Evolutionary conservation across 768 basidiomycete species (phyloP).

Genomic region (Neoboletus brunneissimus): DNA sequence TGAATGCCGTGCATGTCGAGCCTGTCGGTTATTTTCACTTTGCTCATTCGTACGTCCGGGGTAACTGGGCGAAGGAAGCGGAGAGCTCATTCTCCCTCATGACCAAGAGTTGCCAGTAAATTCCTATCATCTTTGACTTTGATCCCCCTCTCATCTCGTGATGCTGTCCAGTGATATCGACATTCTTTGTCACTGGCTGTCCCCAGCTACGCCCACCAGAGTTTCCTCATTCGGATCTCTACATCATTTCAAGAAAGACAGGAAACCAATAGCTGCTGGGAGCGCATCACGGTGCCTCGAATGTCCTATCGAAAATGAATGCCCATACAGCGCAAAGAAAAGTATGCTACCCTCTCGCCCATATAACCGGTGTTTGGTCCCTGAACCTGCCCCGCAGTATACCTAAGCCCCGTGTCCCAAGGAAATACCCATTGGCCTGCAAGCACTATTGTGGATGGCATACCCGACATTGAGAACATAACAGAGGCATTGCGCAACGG

Average conservation of each 20-base stretch:
- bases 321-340: slow-evolving; percentile 86
- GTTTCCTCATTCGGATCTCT: slow-evolving; percentile 88
- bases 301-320: slow-evolving; percentile 67
- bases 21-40: slow-evolving; percentile 88
- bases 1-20: slow-evolving; percentile 83
- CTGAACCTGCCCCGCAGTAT: slow-evolving; percentile 49
- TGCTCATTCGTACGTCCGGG: slow-evolving; percentile 86
- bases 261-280: slow-evolving; percentile 69
- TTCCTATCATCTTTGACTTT: slow-evolving; percentile 5
- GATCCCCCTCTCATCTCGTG: slow-evolving; percentile 1
- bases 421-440: slow-evolving; percentile 59
- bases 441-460: slow-evolving; percentile 66
- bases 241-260: slow-evolving; percentile 71
- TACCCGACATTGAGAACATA: slow-evolving; percentile 86
- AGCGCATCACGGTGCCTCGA: slow-evolving; percentile 70
- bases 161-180: slow-evolving; percentile 69
- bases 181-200: slow-evolving; percentile 74
- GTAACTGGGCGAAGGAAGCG: slow-evolving; percentile 70
- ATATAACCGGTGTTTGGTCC: neutral
- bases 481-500: slow-evolving; percentile 65
- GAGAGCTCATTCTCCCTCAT: slow-evolving; percentile 78
- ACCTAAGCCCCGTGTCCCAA: slow-evolving; percentile 67
- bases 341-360: slow-evolving; percentile 40
- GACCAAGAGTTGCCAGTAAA: slow-evolving; percentile 90
- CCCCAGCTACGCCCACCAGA: slow-evolving; percentile 58